Evolutionary conservation across 345 rosid genomes (phyloP).

Genomic region (Gossypium australe): DNA sequence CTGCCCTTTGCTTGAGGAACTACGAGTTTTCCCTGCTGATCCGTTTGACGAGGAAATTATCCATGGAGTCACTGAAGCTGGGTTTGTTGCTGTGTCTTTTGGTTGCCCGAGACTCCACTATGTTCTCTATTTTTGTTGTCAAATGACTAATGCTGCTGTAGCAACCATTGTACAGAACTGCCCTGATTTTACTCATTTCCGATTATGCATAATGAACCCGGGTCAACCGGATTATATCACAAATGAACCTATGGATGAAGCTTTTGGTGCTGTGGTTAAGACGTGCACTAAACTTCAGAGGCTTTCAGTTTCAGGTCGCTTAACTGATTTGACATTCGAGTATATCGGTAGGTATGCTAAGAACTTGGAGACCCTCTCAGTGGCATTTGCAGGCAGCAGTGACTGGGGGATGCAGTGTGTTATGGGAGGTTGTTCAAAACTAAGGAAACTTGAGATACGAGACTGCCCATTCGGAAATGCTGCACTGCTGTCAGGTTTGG

Average conservation of each 20-base stretch:
- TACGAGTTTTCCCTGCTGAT: conserved; percentile 64
- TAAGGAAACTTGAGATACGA: conserved; percentile 69
- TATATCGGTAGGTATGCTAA: conserved; percentile 61
- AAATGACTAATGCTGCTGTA: conserved; percentile 71
- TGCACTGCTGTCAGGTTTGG: conserved; percentile 60
- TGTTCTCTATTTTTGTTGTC: conserved; percentile 63
- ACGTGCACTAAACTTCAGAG: conserved; percentile 60
- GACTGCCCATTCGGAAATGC: conserved; percentile 68
- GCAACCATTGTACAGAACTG: conserved; percentile 57
- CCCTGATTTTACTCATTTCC: conserved; percentile 67
- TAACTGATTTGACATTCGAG: conserved; percentile 58
- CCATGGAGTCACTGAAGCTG: conserved; percentile 56
- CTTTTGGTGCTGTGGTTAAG: conserved; percentile 66
- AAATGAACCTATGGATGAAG: conserved; percentile 64
- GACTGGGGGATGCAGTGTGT: conserved; percentile 67
- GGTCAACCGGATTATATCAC: conserved; percentile 58
- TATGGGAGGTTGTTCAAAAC: conserved; percentile 51
- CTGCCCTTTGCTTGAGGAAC: conserved; percentile 63
- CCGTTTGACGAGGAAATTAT: conserved; percentile 49
- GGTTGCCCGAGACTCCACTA: conserved; percentile 59
- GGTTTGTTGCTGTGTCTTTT: conserved; percentile 54
- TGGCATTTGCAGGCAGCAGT: conserved; percentile 73
- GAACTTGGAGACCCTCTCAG: conserved; percentile 65
- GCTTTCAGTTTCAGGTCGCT: conserved; percentile 59
- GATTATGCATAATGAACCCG: conserved; percentile 71